Evolutionary conservation across 495 filamentous ascomycete genomes (phyloP).

Genomic region (Delitschia confertaspora): DNA sequence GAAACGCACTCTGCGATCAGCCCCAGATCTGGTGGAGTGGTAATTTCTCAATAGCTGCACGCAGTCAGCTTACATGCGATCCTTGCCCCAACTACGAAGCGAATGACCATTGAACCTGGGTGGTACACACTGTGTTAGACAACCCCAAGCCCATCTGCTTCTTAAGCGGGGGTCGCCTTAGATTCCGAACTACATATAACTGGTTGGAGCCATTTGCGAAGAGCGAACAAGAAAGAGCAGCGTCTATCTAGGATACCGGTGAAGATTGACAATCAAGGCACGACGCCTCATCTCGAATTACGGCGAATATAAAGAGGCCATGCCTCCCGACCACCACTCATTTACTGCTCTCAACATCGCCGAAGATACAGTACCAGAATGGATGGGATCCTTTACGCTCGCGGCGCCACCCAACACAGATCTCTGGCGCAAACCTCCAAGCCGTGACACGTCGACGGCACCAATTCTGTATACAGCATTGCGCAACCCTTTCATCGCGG

Average conservation of each 20-base stretch:
- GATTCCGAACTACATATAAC: conserved; percentile 10
- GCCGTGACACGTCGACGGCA: conserved; percentile 47
- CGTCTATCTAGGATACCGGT: background rate
- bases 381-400: conserved; percentile 50
- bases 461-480: conserved; percentile 51
- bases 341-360: conserved; percentile 47
- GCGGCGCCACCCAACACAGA: conserved; percentile 48
- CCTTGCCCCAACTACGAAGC: conserved; percentile 21
- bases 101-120: conserved; percentile 23
- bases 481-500: conserved; percentile 45
- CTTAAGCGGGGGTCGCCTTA: conserved; percentile 9
- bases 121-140: conserved; percentile 22
- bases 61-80: conserved; percentile 30
- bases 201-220: background rate
- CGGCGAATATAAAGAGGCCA: conserved; percentile 18
- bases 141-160: conserved; percentile 12
- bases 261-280: conserved; percentile 6
- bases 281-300: conserved; percentile 3
- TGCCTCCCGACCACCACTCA: conserved; percentile 45
- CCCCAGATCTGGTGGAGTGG: conserved; percentile 22
- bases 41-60: conserved; percentile 19
- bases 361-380: conserved; percentile 41
- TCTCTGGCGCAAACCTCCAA: conserved; percentile 44
- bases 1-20: conserved; percentile 19
- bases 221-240: background rate